phyloP scores from a whole-genome alignment of 1,139 yeast genomes.

The Geotrichum bryndzae region DNA sequence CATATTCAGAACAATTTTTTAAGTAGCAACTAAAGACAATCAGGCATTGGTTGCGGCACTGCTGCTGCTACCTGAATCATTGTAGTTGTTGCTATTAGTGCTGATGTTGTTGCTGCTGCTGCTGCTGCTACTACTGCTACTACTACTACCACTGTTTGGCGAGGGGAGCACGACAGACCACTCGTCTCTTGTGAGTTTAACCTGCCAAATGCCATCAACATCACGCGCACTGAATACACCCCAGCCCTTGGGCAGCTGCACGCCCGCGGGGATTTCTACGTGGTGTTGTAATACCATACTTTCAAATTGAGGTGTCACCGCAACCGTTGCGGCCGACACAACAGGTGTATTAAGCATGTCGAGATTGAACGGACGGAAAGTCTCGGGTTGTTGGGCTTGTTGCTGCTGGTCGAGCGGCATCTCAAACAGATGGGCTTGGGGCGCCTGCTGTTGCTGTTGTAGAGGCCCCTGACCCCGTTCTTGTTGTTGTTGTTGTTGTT shows the following conservation, averaged over 20 bases:
- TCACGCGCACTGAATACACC: conserved; percentile 10
- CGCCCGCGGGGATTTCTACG: conserved; percentile 6
- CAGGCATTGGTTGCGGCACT: not conserved
- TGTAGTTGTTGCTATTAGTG: not conserved
- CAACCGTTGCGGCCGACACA: not conserved
- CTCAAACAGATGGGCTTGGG: not conserved
- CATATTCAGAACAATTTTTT: not conserved
- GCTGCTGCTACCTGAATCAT: not conserved
- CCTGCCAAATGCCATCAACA: conserved; percentile 15
- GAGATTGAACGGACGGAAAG: not conserved
- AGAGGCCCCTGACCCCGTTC: conserved; percentile 9
- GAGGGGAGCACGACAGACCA: conserved; percentile 20
- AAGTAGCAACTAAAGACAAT: not conserved
- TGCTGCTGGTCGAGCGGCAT: not conserved
- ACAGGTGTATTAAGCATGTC: not conserved
- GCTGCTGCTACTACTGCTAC: not conserved
- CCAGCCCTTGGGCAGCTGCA: conserved; percentile 14
- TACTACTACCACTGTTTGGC: not conserved
- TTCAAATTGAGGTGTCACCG: not conserved
- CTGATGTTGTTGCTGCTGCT: not conserved
- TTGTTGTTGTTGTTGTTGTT: conserved; percentile 2
- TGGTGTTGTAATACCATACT: conserved; percentile 9
- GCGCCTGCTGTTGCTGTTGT: not conserved
- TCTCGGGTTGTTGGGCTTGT: not conserved
- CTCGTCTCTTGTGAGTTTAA: conserved; percentile 15